Evolutionary conservation across 2,329 filamentous ascomycete species (phyloP), one percentile per base, ranked within the genome.

Genomic region (Diaporthe longicolla): DNA sequence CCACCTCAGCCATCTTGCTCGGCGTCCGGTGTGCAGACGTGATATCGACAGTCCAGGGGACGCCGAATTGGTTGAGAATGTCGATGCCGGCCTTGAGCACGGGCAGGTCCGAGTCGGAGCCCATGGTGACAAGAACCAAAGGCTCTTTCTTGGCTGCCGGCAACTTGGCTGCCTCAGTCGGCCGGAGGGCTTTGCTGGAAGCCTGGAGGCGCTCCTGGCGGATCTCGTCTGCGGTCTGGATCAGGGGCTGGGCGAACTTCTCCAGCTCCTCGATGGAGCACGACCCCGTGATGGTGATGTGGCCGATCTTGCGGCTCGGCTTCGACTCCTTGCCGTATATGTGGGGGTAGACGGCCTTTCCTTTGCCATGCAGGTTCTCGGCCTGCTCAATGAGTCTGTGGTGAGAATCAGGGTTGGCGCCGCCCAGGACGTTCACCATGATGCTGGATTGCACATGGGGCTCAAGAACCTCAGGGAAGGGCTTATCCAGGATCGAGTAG

Each of bases 281-380:
- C 17, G 89, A 87, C 1, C 91, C 92, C 1, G 94, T 93, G 50
- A 97, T 85, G 0, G 95, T 98, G 78, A 99, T 91, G 82, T 99
- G 97, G 15, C 96, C 96, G 85, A 98, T 98, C 84, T 98, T 99
- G 59, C 97, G 92, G 45, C 94, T 93, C 6, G 94, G 94, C 78
- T 95, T 94, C 35, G 95, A 93, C 61, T 90, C 91, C 84, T 98
- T 98, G 79, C 95, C 95, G 84, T 99, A 99, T 61, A 98, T 90
- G 80, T 99, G 96, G 15, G 98, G 88, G 70, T 87, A 88, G 19
- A 88, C 83, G 69, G 87, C 88, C 75, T 87, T 85, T 50, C 86
- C 82, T 10, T 84, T 82, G 48, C 82, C 82, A 73, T 85, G 87
- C 52, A 84, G 81, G 5, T 79, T 79, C 48, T 87, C 81, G 29